These are phyloP conservation scores for Paraphoma sp. DNA, from an alignment of 2,329 filamentous ascomycete genomes.

Conservation along the genomic window DNA sequence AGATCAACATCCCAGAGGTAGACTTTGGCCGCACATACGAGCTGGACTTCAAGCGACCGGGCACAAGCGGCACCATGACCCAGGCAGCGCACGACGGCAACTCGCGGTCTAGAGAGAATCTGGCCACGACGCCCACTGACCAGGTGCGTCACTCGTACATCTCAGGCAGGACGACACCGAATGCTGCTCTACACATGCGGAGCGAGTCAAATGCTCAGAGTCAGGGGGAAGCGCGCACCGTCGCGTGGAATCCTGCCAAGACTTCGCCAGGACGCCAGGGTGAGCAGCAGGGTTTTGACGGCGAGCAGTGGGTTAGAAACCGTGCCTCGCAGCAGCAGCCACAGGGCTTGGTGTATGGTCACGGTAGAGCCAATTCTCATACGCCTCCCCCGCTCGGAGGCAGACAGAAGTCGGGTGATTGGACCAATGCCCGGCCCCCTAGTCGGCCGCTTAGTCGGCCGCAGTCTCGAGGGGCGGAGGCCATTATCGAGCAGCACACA, in stretches of 20 bases:
- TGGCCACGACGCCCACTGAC: constrained; percentile 35
- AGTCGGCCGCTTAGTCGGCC: constrained; percentile 50
- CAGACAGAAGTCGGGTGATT: constrained; percentile 54
- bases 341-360: constrained; percentile 52
- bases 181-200: constrained; percentile 51
- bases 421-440: constrained; percentile 46
- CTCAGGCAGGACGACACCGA: constrained; percentile 45
- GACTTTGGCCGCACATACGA: constrained; percentile 88
- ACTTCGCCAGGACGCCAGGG: constrained; percentile 55
- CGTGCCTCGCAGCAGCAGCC: constrained; percentile 65
- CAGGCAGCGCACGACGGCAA: constrained; percentile 40
- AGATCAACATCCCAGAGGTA: constrained; percentile 71
- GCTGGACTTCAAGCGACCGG: constrained; percentile 66
- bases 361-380: constrained; percentile 65
- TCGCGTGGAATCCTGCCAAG: constrained; percentile 81
- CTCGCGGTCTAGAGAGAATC: constrained; percentile 43
- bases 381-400: constrained; percentile 53
- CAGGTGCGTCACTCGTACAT: constrained; percentile 37
- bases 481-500: constrained; percentile 61
- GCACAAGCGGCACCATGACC: constrained; percentile 61
- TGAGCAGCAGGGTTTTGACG: constrained; percentile 65
- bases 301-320: constrained; percentile 85
- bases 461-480: constrained; percentile 65
- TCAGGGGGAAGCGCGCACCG: constrained; percentile 61
- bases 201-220: constrained; percentile 45